These are phyloP conservation scores for Populus pruinosa DNA, from an alignment of 345 rosid species.

Conservation along the genomic window DNA sequence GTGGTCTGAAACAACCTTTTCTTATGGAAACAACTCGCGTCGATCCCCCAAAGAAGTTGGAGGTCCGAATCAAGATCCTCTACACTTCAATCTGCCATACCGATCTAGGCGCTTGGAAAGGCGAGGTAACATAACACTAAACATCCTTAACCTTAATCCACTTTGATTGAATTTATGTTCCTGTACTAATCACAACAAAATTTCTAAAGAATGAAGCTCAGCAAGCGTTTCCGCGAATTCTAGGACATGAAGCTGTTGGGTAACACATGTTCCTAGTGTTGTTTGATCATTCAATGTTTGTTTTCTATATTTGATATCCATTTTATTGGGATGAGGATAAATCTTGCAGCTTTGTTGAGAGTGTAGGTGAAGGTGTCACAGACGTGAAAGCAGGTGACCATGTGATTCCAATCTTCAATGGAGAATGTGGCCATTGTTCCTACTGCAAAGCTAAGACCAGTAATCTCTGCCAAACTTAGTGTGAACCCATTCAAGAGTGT, in stretches of 20 bases:
- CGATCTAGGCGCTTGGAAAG: conserved; percentile 59
- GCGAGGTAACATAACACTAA: conserved; percentile 36
- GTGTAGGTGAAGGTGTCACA: conserved; percentile 58
- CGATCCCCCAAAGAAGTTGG: conserved; percentile 59
- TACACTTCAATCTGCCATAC: conserved; percentile 67
- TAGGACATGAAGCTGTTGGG: conserved; percentile 87
- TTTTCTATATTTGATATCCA: background rate
- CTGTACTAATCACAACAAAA: background rate
- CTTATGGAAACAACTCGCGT: conserved; percentile 53
- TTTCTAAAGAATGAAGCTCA: conserved; percentile 50
- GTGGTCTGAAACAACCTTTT: conserved; percentile 55
- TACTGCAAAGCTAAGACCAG: conserved; percentile 39
- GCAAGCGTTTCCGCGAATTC: conserved; percentile 58
- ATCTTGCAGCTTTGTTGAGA: conserved; percentile 50
- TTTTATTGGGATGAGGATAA: background rate
- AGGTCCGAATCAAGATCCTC: conserved; percentile 57
- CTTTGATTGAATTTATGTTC: no score
- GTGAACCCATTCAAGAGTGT: conserved; percentile 51
- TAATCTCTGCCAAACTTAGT: conserved; percentile 45
- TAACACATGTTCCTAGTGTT: conserved; percentile 9
- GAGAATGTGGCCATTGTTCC: conserved; percentile 66
- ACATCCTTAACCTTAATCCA: background rate
- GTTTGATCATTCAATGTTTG: background rate
- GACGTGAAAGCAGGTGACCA: conserved; percentile 60
- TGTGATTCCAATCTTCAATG: conserved; percentile 61